Evolutionary conservation across 2,329 filamentous ascomycete species (phyloP).

Genomic region (Aspergillus thermomutatus): DNA sequence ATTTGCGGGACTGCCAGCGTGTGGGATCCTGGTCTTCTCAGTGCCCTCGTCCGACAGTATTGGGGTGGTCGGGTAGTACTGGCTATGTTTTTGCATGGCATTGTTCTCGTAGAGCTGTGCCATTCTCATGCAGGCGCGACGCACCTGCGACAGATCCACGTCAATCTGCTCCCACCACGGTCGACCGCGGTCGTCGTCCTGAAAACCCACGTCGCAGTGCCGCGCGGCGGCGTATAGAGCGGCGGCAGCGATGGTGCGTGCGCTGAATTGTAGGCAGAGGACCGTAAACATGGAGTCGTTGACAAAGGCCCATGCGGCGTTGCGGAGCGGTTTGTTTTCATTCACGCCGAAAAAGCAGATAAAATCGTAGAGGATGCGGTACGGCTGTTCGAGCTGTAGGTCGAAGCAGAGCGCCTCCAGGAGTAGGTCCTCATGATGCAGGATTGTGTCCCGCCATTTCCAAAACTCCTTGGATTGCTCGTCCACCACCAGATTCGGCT

Average conservation of each 20-base stretch:
- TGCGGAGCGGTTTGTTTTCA: constrained; percentile 76
- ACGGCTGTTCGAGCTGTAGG: constrained; percentile 83
- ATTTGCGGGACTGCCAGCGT: constrained; percentile 25
- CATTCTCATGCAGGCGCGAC: constrained; percentile 72
- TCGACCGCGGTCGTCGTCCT: constrained; percentile 68
- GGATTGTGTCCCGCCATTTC: constrained; percentile 92
- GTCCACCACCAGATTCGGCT: constrained; percentile 82
- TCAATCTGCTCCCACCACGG: constrained; percentile 85
- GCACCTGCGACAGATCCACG: constrained; percentile 67
- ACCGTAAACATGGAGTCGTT: constrained; percentile 86
- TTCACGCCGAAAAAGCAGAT: constrained; percentile 69
- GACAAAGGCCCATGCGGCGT: constrained; percentile 88
- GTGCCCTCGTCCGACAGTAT: constrained; percentile 31
- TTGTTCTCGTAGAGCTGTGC: constrained; percentile 52
- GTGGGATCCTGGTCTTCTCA: constrained; percentile 36
- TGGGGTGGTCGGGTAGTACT: constrained; percentile 40
- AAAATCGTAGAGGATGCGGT: constrained; percentile 78
- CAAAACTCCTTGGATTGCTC: constrained; percentile 98
- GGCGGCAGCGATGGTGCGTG: constrained; percentile 76
- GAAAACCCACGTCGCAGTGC: constrained; percentile 68
- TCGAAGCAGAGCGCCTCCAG: constrained; percentile 93
- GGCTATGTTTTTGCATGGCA: constrained; percentile 41
- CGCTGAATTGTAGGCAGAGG: constrained; percentile 75
- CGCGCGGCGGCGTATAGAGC: constrained; percentile 83
- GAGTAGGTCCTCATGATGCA: constrained; percentile 88